Evolutionary conservation across 352 stramenopile genomes (phyloP), one percentile per base, ranked within the genome.

Genomic region (Globisporangium abappressorium): DNA sequence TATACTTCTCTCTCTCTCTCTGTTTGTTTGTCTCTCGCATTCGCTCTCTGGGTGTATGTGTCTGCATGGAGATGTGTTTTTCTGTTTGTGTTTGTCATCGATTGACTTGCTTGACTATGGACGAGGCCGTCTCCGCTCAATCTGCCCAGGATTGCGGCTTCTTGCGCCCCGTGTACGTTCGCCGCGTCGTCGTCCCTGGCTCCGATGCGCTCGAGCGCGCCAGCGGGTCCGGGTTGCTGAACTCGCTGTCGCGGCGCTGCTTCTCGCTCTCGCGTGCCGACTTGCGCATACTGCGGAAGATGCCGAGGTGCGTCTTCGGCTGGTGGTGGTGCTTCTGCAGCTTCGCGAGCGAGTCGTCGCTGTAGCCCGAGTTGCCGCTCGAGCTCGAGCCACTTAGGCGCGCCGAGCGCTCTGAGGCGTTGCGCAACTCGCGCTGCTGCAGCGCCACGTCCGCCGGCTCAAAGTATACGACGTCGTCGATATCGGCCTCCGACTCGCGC

Each of bases 81-180:
- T n/a, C 22, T 30, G n/a, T 28, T 9, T 57, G 11, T 59, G 41
- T 26, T 26, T 46, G 38, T 46, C 20, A 49, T 57, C 7, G 11
- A 30, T 64, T 55, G 22, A 1, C 24, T 26, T 26, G 1, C 30
- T 49, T 20, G 36, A 43, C 36, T 3, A 12, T 9, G 36, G 3
- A 43, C 36, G 36, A 43, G 2, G 12, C 57, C 22, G 9, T 36
- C 30, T 56, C 47, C 57, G 55, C 61, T 82, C 76, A 93, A 51
- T 92, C 82, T 30, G 71, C 82, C 85, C 85, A 93, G n/a, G 79
- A 82, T 66, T 73, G 64, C 14, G 85, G 85, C 76, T 93, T 93
- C 82, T 93, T 93, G 47, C 81, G 80, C n/a, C 85, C 85, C 5
- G 70, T 87, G 62, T 85, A 93, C 69, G 79, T 89, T 70, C 85